A percentile compares a stretch with the other conserved stretches of the same genome.
Evolutionary conservation across 73 alveolate genomes (phyloP).

Genomic region (Uronychia setigera): DNA sequence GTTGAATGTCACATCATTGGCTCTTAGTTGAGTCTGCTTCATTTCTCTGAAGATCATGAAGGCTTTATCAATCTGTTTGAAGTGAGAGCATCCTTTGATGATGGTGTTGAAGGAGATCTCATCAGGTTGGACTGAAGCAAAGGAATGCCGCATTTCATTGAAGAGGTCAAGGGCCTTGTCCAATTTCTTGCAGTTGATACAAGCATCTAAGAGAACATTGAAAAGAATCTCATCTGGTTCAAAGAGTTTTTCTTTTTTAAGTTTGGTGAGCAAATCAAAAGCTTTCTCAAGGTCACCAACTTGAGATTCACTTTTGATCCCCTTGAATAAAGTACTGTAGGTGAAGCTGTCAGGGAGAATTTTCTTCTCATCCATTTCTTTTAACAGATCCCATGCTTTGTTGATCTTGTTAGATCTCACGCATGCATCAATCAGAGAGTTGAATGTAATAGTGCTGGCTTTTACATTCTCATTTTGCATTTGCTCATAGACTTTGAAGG

Average conservation of each 20-base stretch:
- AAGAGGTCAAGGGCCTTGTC: conserved; percentile 73
- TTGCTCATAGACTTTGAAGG: conserved; percentile 18
- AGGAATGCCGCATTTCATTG: conserved; percentile 43
- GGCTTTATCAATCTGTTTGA: conserved; percentile 75
- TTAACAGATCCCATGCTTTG: conserved; percentile 64
- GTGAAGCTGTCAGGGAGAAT: conserved; percentile 66
- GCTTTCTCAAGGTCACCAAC: conserved; percentile 37
- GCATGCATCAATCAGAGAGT: conserved; percentile 69
- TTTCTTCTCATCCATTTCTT: conserved; percentile 43
- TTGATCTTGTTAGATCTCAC: conserved; percentile 39
- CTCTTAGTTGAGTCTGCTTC: conserved; percentile 69
- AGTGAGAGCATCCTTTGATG: conserved; percentile 94
- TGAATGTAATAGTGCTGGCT: conserved; percentile 29
- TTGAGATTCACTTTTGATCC: conserved; percentile 22
- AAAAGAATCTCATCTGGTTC: conserved; percentile 49
- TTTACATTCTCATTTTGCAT: conserved; percentile 4
- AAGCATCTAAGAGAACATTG: conserved; percentile 62
- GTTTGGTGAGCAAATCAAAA: conserved; percentile 1
- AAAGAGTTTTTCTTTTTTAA: conserved; percentile 1
- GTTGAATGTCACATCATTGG: conserved; percentile 95
- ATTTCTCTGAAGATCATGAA: conserved; percentile 79
- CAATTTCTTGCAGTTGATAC: conserved; percentile 69
- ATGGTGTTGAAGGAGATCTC: conserved; percentile 92
- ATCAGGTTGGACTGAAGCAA: conserved; percentile 74
- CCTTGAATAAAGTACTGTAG: conserved; percentile 62